Evolutionary conservation across 75 land plant species (phyloP), one percentile per base, ranked within the genome.

Genomic region (Chamaecyparis obtusa): DNA sequence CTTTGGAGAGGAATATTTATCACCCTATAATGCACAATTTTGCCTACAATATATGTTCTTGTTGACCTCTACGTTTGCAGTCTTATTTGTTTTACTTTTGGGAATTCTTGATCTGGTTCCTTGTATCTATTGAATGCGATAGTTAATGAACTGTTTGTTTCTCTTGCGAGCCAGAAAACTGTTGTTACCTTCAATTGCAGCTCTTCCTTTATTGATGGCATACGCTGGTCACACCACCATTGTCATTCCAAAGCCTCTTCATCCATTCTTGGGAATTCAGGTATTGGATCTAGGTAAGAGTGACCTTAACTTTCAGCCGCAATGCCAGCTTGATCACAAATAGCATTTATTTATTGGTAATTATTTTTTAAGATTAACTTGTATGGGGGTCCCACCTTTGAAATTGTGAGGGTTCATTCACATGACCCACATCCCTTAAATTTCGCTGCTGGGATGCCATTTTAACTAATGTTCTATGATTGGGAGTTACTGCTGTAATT

Each of bases 151-250:
- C 9, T 71, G 8, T 19, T n/a, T 60, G 35, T 75, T 67, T 89
- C 13, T 89, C 60, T 9, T 88, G 56, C 83, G 60, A 83, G 55
- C 41, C 94, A 96, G 99, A 87, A 97, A 97, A 88, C 84, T 97
- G 83, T 37, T 97, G 24, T 89, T 97, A 84, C 99, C 99, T 54
- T 94, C 99, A 71, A 85, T 97, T 94, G 99, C 99, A 41, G 95
- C 98, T 43, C 98, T 97, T 85, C 99, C 99, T 27, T 86, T 97
- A 85, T 86, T 97, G 89, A 96, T 97, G 98, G 99, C 98, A 35
- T 97, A 97, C 95, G 99, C 98, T 82, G 99, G 99, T 49, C 93
- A 94, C 87, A 97, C 99, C 11, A 94, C 95, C 21, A 95, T 97
- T 16, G 77, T 96, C 48, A 93, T 97, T 48, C 99, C 99, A 88